Base-by-base conservation (phyloP, 495 filamentous ascomycete species). In the Terfezia claveryi region DNA sequence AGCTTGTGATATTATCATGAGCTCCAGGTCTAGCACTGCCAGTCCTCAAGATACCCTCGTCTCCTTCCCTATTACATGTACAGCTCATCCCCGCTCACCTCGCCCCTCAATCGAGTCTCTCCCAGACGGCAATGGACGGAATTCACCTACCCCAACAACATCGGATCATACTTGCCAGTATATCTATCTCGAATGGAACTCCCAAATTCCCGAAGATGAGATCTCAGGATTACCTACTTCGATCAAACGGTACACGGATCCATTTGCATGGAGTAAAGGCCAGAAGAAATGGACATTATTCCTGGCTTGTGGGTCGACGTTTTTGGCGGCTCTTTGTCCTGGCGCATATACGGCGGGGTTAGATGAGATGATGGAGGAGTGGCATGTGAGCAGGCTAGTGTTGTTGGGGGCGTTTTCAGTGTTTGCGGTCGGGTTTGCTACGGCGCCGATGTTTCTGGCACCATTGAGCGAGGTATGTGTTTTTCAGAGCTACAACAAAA, bases 361-460 rank as follows among this genome's bases (percentile, higher is more conserved):
- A 1, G 60, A 65, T 1, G 74, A 85, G 51, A 74, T 94, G 69
- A 73, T 69, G 10, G 67, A 67, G 2, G 71, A 82, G 56, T 82
- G 80, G 71, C 66, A 72, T 20, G 73, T 86, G 10, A 77, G 79
- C 49, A 66, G 70, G 17, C 73, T 82, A 10, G 79, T 82, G 20
- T 76, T 81, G 37, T 70, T 84, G 14, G 70, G 81, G n/a, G 85
- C 85, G 11, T 83, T 94, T 50, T 91, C 87, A 0, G 73, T 78
- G 3, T 96, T 92, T 67, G 87, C 83, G 38, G 61, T 74, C 36
- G 89, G 89, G 9, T 95, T 96, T 62, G 85, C 73, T 0, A 62
- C 87, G 49, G 85, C 87, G 0, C 89, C 89, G 0, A 94, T 96
- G 86, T 71, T 88, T 10, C 73, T 95, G 0, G 89, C 88, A 0